Evolutionary conservation across 306 rosid genomes (phyloP), one percentile per base, ranked within the genome.

Genomic region (Pterocarpus macrocarpus): DNA sequence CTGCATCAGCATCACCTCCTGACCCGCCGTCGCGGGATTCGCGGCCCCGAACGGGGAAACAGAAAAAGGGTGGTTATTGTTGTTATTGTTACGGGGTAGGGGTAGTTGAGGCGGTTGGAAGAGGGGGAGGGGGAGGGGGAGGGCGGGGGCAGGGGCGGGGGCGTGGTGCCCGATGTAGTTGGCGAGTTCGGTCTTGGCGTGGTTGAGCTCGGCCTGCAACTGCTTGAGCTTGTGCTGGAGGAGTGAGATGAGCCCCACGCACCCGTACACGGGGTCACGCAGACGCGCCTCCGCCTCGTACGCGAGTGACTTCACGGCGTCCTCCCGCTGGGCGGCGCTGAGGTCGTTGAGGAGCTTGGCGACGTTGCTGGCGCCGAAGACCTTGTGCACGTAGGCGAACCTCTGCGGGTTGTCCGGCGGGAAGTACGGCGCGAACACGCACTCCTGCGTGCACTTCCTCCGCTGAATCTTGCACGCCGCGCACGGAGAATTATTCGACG

Each of bases 331-430:
- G 3, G 88, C 17, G 3, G 88, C 84, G 58, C 14, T 81, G 2
- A 94, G 84, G 58, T 94, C 98, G 66, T 81, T 85, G 3, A 94
- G 89, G 7, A 91, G 81, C 77, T 94, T 94, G 0, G 94, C 78
- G 0, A 94, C 93, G 63, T 94, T 94, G 79, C 97, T 89, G 0
- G 98, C 98, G 0, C 98, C 98, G 43, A 91, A 94, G 0, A 91
- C 97, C 67, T 86, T 85, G 86, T 94, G 97, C 3, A 94, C 97
- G 30, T 88, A 90, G 3, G 83, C 69, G 14, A 94, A 94, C 62
- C 86, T 88, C 74, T 94, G 98, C 1, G 93, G 97, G 76, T 94
- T 86, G 38, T 91, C 94, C 1, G 94, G 91, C 61, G 98, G 97
- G 78, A 94, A 94, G 52, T 91, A 94, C 0, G 98, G 98, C 5